These are phyloP conservation scores for Urochloa ruziziensis DNA, from an alignment of 176 grass and related monocot genomes.

Conservation along the genomic window DNA sequence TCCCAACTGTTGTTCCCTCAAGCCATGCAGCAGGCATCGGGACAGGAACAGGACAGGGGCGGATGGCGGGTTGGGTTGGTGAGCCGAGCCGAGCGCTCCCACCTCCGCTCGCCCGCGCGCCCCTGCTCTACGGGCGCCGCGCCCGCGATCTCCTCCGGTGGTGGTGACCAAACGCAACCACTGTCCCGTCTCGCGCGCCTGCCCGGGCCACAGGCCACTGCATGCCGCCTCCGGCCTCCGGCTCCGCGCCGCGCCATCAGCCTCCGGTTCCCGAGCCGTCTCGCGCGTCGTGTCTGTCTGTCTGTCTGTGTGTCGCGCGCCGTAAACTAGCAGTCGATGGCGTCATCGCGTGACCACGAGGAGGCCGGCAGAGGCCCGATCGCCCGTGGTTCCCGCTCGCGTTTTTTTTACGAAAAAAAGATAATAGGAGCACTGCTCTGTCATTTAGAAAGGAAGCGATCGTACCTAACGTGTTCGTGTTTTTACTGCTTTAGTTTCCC, in stretches of 20 bases:
- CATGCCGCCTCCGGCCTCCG: neutral
- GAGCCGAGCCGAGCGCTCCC: neutral
- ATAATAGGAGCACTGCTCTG: no score
- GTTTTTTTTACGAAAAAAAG: no score
- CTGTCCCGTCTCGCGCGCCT: neutral
- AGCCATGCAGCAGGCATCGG: no score
- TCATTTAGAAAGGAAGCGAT: no score
- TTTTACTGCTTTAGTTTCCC: neutral
- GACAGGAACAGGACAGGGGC: no score
- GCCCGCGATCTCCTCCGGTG: neutral
- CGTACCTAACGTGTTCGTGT: no score
- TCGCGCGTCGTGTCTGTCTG: neutral
- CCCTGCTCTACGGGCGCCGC: neutral
- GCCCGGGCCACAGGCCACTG: neutral
- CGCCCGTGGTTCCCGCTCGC: neutral
- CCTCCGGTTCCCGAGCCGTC: neutral
- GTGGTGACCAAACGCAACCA: conserved; percentile 29
- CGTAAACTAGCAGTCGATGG: neutral
- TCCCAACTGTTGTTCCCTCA: no score
- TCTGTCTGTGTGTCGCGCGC: no score
- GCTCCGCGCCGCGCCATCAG: neutral
- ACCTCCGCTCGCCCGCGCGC: neutral
- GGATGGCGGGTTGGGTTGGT: neutral
- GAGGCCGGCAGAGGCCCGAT: neutral
- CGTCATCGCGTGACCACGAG: neutral